Conservation (phyloP, 73 alveolate species). For the Uronychia binucleata region DNA sequence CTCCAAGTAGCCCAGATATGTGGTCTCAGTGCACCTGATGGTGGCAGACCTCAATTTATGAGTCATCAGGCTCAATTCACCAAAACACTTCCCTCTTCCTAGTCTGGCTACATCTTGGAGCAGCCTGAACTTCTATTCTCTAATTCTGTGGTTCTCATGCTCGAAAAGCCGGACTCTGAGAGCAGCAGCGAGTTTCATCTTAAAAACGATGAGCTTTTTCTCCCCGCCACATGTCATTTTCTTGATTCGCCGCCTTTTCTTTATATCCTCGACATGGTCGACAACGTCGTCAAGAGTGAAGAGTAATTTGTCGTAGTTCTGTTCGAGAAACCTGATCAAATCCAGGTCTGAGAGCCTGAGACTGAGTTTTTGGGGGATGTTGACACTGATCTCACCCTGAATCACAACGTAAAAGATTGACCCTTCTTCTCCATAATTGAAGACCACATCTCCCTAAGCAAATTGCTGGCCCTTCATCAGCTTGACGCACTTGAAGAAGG, state of each 20-base stretch:
- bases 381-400: background rate
- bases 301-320: background rate
- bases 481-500: background rate
- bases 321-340: background rate
- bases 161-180: background rate
- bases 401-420: background rate
- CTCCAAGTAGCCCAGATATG: background rate
- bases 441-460: background rate
- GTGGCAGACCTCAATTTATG: background rate
- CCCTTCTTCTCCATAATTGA: background rate
- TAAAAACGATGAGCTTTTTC: background rate
- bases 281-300: background rate
- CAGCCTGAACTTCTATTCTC: background rate
- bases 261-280: background rate
- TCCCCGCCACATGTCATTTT: background rate
- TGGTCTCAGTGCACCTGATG: background rate
- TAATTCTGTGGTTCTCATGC: background rate
- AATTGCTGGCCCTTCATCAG: background rate
- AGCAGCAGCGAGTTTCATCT: background rate
- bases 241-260: background rate
- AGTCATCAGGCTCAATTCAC: background rate
- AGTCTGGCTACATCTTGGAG: background rate
- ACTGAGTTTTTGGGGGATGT: background rate
- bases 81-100: background rate
- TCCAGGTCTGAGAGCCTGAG: background rate